Evolutionary conservation across 495 filamentous ascomycete genomes (phyloP), one percentile per base, ranked within the genome.

Genomic region (Penicillium maclennaniae): DNA sequence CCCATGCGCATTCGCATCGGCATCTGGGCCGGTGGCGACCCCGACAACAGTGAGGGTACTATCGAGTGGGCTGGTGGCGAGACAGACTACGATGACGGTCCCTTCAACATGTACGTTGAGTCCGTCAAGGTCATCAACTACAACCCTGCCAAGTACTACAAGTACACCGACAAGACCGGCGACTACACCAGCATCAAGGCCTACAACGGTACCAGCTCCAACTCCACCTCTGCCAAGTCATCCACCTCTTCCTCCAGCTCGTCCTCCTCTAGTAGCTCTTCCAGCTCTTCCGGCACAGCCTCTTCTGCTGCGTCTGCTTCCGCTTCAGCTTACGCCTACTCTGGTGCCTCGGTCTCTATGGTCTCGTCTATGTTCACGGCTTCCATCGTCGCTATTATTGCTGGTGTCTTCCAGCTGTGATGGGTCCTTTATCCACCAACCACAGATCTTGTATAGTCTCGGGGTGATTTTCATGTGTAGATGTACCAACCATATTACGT

Each of bases 1-100:
- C 93, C 92, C 4, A 90, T 91, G 83, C 82, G 87, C 51, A 70
- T 96, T 65, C 89, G 89, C 63, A 79, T 96, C 49, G 93, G 93
- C 45, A 78, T 86, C 47, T 97, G 93, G 93, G 80, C 84, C 39
- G 92, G 87, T 54, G 92, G 92, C 58, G 92, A 95, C 62, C 68
- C 83, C 0, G 70, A 69, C 54, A 91, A 92, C 60, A 59, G 80
- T 1, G 69, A 81, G 43, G 77, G 79, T 47, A 82, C 74, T 17
- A 74, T 81, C 46, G 70, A 87, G 43, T 96, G 91, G 91, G 89
- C 91, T 51, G 89, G 89, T 39, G 91, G 91, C 47, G 63, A 75
- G 51, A 89, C 87, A 9, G 82, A 91, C 68, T 95, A 86, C 69
- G 63, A 66, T 36, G 66, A 81, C 8, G 91, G 88, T 9, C 89